Conservation (phyloP, 495 filamentous ascomycete species). For the Hyaloscypha bicolor region DNA sequence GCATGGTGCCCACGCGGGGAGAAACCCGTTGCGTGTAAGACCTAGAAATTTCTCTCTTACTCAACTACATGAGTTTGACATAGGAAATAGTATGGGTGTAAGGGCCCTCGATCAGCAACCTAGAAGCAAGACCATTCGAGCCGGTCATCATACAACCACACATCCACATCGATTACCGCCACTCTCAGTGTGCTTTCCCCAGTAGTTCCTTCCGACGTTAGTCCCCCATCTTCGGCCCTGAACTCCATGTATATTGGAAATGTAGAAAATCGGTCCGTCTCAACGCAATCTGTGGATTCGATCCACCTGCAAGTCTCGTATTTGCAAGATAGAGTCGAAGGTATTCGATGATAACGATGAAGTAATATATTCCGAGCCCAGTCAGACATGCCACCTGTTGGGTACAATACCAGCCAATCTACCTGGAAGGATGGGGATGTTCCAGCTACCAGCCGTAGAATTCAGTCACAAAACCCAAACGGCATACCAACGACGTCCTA, state of each 20-base stretch:
- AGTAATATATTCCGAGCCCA: constrained; percentile 42
- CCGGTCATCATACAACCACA: no score
- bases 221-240: not conserved
- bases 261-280: not conserved
- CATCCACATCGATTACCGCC: no score
- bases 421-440: not conserved
- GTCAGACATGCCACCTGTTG: constrained; percentile 52
- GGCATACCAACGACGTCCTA: constrained; percentile 46
- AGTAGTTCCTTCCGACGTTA: not conserved
- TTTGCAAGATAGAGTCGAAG: not conserved
- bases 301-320: not conserved
- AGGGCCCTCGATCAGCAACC: no score
- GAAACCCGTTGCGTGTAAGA: not conserved
- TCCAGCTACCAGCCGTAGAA: constrained; percentile 52
- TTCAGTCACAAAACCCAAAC: constrained; percentile 50
- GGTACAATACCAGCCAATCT: not conserved
- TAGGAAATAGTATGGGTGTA: no score
- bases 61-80: no score
- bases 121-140: no score
- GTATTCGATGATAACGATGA: constrained; percentile 7
- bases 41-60: no score
- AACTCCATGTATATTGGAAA: not conserved
- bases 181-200: not conserved
- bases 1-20: not conserved
- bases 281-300: not conserved